These are phyloP conservation scores for Biscutella laevigata DNA, from an alignment of 441 rosid genomes.

Conservation along the genomic window DNA sequence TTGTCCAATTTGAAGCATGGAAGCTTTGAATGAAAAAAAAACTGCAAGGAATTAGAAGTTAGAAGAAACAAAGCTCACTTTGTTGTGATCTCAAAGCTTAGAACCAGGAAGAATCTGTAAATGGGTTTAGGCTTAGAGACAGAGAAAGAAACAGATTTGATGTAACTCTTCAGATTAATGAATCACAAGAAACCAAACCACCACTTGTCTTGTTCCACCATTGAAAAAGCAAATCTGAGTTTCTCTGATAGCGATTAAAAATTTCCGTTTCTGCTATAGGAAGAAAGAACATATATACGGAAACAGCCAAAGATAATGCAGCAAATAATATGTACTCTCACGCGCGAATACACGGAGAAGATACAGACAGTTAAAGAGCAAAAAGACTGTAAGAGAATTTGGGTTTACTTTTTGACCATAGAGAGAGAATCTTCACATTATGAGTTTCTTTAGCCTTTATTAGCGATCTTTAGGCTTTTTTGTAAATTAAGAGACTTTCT, in stretches of 20 bases:
- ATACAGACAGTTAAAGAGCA: not conserved
- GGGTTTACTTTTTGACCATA: conserved; percentile 21
- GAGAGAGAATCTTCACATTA: conserved; percentile 24
- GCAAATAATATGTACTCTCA: conserved; percentile 19
- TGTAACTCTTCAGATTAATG: conserved; percentile 17
- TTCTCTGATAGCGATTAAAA: conserved; percentile 33
- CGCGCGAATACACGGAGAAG: conserved; percentile 9
- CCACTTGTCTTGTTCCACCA: conserved; percentile 35
- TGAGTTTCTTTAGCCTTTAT: conserved; percentile 29
- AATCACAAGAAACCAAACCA: conserved; percentile 25
- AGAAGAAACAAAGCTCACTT: conserved; percentile 15
- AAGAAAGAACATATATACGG: conserved; percentile 28
- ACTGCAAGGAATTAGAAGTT: too few species aligned
- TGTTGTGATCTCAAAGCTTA: conserved; percentile 17
- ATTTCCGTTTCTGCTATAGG: conserved; percentile 23
- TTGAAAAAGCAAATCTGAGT: conserved; percentile 27
- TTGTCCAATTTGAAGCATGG: too few species aligned
- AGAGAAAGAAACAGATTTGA: conserved; percentile 13
- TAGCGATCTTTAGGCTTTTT: conserved; percentile 30
- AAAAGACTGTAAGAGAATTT: conserved; percentile 14
- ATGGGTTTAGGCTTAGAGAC: conserved; percentile 16
- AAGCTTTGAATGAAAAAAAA: too few species aligned
- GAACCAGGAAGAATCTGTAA: conserved; percentile 10
- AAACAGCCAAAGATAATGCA: conserved; percentile 30
- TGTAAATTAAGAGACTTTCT: conserved; percentile 8